phyloP scores from a whole-genome alignment of 2,329 filamentous ascomycete species.

The Macrophomina phaseolina region DNA sequence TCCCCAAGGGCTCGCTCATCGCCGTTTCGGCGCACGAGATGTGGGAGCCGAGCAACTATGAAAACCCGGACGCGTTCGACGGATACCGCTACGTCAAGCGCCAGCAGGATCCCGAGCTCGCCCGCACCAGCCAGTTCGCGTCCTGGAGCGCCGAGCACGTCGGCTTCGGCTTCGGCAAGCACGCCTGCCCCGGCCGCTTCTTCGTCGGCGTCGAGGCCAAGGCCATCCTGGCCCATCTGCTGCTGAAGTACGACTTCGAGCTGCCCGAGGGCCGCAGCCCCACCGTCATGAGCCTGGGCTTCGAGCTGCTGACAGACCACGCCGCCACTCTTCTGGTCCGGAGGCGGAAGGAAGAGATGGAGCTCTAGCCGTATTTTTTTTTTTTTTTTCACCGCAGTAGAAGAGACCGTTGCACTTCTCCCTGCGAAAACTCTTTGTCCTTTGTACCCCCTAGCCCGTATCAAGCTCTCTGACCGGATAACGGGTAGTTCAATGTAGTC shows the following conservation, averaged over 20 bases:
- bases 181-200: constrained; percentile 29
- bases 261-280: neutral
- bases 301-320: neutral
- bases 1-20: constrained; percentile 33
- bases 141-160: constrained; percentile 21
- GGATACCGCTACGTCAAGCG: constrained; percentile 29
- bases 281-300: neutral
- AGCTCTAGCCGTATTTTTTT: neutral
- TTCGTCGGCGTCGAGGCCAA: constrained; percentile 29
- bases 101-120: constrained; percentile 29
- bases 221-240: constrained; percentile 23
- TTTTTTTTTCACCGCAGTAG: too few relatives aligned
- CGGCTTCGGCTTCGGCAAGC: constrained; percentile 29
- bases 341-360: neutral
- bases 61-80: constrained; percentile 29
- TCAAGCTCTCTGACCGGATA: too few relatives aligned
- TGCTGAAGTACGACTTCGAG: constrained; percentile 28
- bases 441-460: too few relatives aligned
- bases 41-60: constrained; percentile 24
- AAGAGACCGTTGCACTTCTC: too few relatives aligned
- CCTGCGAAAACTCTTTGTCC: too few relatives aligned
- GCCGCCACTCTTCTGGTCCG: neutral
- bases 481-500: too few relatives aligned
- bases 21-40: constrained; percentile 19
- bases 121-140: constrained; percentile 25